Conservation (phyloP, 805 yeast genomes). For the Candida nemodendra region DNA sequence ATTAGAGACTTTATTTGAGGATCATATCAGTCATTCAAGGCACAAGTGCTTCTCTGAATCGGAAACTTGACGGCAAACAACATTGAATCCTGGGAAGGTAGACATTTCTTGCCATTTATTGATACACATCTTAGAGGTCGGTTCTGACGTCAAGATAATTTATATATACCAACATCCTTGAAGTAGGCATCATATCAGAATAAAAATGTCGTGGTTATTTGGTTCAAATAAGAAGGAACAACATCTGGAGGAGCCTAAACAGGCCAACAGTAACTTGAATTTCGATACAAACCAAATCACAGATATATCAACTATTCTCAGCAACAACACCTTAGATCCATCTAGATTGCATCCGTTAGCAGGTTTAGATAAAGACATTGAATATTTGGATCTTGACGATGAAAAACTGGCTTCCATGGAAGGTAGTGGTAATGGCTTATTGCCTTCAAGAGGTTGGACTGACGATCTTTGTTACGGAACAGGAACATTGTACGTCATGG, state of each 20-base stretch:
- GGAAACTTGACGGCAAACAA: too few species aligned
- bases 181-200: too few species aligned
- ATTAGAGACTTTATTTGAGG: too few species aligned
- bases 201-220: conserved; percentile 55
- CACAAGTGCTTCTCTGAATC: too few species aligned
- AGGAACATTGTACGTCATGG: conserved; percentile 86
- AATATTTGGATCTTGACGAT: conserved; percentile 85
- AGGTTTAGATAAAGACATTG: conserved; percentile 85
- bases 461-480: conserved; percentile 98
- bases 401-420: conserved; percentile 74
- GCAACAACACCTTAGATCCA: conserved; percentile 64
- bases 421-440: conserved; percentile 77
- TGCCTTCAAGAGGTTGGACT: conserved; percentile 97
- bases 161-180: too few species aligned
- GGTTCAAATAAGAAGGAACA: conserved; percentile 34
- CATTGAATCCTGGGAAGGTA: too few species aligned
- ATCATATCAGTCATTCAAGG: too few species aligned
- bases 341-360: conserved; percentile 86
- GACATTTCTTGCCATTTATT: too few species aligned
- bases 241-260: conserved; percentile 21
- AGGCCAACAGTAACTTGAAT: conserved; percentile 39
- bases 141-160: too few species aligned
- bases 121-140: too few species aligned
- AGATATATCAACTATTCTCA: conserved; percentile 61
- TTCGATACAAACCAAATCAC: conserved; percentile 65